Conservation (phyloP, 1,284 basidiomycete species). For the Meripilus lineatus region DNA sequence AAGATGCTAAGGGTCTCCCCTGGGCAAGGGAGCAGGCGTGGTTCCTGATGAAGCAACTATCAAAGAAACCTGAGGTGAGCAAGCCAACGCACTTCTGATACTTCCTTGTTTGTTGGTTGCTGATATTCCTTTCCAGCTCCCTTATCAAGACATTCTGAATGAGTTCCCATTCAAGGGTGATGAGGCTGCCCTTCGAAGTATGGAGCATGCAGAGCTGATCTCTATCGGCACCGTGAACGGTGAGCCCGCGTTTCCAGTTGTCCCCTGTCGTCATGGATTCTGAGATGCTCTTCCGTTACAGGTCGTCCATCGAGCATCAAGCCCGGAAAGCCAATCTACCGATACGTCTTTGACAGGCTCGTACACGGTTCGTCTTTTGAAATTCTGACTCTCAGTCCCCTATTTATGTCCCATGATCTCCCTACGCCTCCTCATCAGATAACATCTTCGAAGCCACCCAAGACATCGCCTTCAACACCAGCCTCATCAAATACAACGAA, state of each 20-base stretch:
- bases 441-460: conserved; percentile 77
- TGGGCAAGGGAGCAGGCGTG: conserved; percentile 92
- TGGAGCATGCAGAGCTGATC: conserved; percentile 92
- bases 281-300: conserved; percentile 27
- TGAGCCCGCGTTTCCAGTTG: conserved; percentile 25
- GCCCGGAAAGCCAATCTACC: conserved; percentile 89
- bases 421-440: conserved; percentile 57
- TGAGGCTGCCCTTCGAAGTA: conserved; percentile 73
- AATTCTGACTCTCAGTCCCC: conserved; percentile 2
- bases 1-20: conserved; percentile 77
- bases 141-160: conserved; percentile 80
- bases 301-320: conserved; percentile 82
- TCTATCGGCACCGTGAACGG: conserved; percentile 75
- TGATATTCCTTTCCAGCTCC: conserved; percentile 41
- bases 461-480: conserved; percentile 78
- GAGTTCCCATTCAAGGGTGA: conserved; percentile 92
- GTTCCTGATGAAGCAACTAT: conserved; percentile 75
- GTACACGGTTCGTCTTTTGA: conserved; percentile 55
- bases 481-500: conserved; percentile 65
- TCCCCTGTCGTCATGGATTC: not conserved
- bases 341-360: conserved; percentile 79
- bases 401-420: not conserved
- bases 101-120: not conserved
- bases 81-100: not conserved
- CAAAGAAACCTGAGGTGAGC: conserved; percentile 65